Evolutionary conservation across 148 eudicot species (phyloP).

Genomic region (Heliosperma pusillum): DNA sequence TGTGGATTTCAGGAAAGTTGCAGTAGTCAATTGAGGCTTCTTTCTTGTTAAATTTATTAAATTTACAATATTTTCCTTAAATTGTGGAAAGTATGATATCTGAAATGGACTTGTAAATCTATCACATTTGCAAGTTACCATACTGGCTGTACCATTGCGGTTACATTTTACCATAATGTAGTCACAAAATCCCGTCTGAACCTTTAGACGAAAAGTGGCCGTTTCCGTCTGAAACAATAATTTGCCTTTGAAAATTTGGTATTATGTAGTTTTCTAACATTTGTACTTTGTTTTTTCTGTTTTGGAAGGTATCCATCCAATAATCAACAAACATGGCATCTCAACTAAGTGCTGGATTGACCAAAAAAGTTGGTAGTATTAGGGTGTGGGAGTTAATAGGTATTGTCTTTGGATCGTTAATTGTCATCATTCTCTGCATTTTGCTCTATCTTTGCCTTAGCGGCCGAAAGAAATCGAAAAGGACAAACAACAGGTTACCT

Average conservation of each 20-base stretch:
- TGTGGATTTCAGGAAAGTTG: background rate
- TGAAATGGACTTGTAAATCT: too few species aligned
- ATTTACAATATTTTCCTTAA: background rate
- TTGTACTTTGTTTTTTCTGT: background rate
- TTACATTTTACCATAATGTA: too few species aligned
- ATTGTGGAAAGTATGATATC: background rate
- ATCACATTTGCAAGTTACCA: too few species aligned
- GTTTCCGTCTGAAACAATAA: too few species aligned
- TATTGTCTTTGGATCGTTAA: constrained; percentile 50
- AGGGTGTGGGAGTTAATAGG: constrained; percentile 72
- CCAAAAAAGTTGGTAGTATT: constrained; percentile 58
- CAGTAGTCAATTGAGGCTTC: constrained; percentile 10
- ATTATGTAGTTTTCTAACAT: background rate
- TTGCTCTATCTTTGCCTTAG: constrained; percentile 53
- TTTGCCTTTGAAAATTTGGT: too few species aligned
- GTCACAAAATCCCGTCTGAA: too few species aligned
- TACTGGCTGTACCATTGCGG: too few species aligned
- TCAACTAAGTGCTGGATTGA: constrained; percentile 45
- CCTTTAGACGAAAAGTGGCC: too few species aligned
- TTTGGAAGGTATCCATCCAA: constrained; percentile 20
- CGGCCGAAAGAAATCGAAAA: constrained; percentile 51
- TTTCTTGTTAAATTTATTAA: constrained; percentile 18
- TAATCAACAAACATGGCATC: constrained; percentile 26
- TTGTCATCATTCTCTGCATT: constrained; percentile 47
- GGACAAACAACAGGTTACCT: constrained; percentile 38